These are phyloP conservation scores for Polychaeton citri DNA, from an alignment of 2,329 filamentous ascomycete species.

Conservation along the genomic window DNA sequence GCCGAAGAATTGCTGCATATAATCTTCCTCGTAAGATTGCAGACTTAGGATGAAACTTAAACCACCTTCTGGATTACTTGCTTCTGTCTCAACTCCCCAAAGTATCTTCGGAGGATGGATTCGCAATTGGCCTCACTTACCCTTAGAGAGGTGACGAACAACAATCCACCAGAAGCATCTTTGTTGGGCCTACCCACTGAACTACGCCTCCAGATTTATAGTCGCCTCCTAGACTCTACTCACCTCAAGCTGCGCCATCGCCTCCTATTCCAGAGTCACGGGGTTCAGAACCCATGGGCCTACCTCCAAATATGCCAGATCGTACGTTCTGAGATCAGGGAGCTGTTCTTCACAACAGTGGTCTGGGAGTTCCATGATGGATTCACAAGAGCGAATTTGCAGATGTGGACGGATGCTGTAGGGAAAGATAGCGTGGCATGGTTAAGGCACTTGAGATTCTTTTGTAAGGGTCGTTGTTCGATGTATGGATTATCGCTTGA, in stretches of 20 bases:
- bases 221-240: not conserved
- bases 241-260: not conserved
- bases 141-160: too few species aligned
- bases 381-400: not conserved
- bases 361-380: not conserved
- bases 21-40: too few species aligned
- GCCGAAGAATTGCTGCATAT: too few species aligned
- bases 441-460: not conserved
- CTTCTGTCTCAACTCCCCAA: too few species aligned
- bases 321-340: not conserved
- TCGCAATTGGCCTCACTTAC: too few species aligned
- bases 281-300: not conserved
- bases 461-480: not conserved
- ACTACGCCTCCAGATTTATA: not conserved
- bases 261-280: not conserved
- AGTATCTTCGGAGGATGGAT: too few species aligned
- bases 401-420: not conserved
- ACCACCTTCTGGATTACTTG: too few species aligned
- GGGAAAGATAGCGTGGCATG: not conserved
- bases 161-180: not conserved
- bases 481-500: not conserved
- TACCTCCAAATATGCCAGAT: not conserved
- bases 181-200: not conserved
- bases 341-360: not conserved
- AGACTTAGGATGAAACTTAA: too few species aligned